Base-by-base conservation (phyloP, 2,329 filamentous ascomycete species). In the Aspergillus sp. region DNA sequence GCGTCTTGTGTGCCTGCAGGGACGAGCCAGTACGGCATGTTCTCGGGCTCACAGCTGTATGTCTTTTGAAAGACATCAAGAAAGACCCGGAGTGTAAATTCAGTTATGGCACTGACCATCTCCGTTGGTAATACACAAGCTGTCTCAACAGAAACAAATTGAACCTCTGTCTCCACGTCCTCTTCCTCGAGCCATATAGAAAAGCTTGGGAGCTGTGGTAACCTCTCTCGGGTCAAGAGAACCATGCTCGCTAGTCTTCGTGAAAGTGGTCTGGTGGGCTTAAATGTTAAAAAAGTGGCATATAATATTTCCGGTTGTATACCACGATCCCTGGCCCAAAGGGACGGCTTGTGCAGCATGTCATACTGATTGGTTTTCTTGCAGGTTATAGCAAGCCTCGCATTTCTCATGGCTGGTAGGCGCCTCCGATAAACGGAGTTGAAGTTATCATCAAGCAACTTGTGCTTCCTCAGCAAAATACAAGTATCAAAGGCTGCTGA, bases 401-500 rank as follows among this genome's bases (percentile, higher is more conserved):
- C 92, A 71, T 97, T 97, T n/a, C 90, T 84, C 89, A 96, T 93
- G 0, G 79, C 82, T 3, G 91, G 93, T 0, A 95, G 79, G 40
- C 82, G 80, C 68, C 89, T 93, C 19, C 81, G 80, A 59, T 90
- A 90, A 0, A 83, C 84, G 0, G 95, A 90, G 55, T 90, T 83
- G 2, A 98, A 80, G 69, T 91, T 79, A 0, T 86, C 82, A 68
- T 97, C 85, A 5, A 99, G 79, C 59, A 88, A 86, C 2, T 84
- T 83, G 53, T 83, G 82, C 58, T 84, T 80, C 48, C 88, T 80
- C 15, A 99, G 80, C 60, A 86, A 71, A 1, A 91, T 71, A 68
- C 93, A 97, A 51, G 89, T 85, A 67, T 92, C 85, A 70, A 93
- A 98, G 0, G 95, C 93, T 3, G 93, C 93, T 0, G 93, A 91